These are phyloP conservation scores for Lachnellula willkommii DNA, from an alignment of 2,329 filamentous ascomycete species.

Conservation along the genomic window DNA sequence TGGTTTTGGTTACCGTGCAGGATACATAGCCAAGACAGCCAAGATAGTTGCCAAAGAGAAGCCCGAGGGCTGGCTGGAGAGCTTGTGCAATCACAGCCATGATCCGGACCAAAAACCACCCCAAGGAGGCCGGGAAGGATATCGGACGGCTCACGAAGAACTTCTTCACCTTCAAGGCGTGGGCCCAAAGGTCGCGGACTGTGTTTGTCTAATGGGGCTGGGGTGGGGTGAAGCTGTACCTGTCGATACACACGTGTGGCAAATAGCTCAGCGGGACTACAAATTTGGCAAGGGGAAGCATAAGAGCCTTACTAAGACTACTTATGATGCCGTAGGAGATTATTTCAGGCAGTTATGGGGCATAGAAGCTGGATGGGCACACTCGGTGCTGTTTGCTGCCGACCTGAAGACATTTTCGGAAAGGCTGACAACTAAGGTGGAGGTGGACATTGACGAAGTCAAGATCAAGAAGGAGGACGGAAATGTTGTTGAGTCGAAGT, in stretches of 20 bases:
- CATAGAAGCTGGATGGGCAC: slow-evolving; percentile 91
- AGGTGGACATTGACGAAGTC: slow-evolving; percentile 41
- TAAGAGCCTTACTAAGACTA: slow-evolving; percentile 80
- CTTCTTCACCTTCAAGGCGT: slow-evolving; percentile 79
- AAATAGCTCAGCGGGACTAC: slow-evolving; percentile 95
- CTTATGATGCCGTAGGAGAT: slow-evolving; percentile 85
- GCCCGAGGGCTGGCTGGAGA: slow-evolving; percentile 69
- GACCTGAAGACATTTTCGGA: slow-evolving; percentile 82
- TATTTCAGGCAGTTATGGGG: slow-evolving; percentile 90
- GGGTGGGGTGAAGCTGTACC: slow-evolving; percentile 95
- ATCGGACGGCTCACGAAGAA: slow-evolving; percentile 78
- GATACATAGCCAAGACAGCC: slow-evolving; percentile 86
- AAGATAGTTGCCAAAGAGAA: slow-evolving; percentile 62
- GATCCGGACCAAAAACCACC: slow-evolving; percentile 44
- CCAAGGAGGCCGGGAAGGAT: slow-evolving; percentile 43
- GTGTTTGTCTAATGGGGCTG: slow-evolving; percentile 91
- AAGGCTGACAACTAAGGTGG: slow-evolving; percentile 39
- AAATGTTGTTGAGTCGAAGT: slow-evolving; percentile 17
- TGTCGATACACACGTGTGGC: slow-evolving; percentile 97
- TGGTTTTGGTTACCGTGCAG: slow-evolving; percentile 91
- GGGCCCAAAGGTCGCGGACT: slow-evolving; percentile 94
- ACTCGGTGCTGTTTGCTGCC: slow-evolving; percentile 93
- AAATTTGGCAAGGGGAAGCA: slow-evolving; percentile 78
- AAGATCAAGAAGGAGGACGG: slow-evolving; percentile 31
- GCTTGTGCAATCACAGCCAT: slow-evolving; percentile 74